Percentiles rank a stretch among this genome's conserved stretches.
These are phyloP conservation scores for Beauveria varroae DNA, from an alignment of 2,329 filamentous ascomycete genomes.

Conservation along the genomic window DNA sequence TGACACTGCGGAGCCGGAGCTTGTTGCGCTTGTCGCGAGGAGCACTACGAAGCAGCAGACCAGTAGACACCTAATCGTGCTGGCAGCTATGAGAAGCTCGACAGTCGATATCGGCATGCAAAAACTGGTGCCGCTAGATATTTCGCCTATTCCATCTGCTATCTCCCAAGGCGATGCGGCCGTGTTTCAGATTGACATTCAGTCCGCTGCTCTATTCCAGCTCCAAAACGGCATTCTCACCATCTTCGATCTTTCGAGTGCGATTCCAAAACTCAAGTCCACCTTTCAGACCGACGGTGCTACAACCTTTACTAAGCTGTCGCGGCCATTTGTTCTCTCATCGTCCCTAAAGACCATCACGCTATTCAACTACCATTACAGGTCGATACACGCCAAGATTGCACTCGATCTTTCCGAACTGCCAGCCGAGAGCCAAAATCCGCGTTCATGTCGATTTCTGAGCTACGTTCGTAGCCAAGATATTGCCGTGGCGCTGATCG, in stretches of 20 bases:
- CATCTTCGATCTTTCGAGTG: constrained; percentile 57
- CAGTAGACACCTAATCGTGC: constrained; percentile 24
- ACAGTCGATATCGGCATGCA: constrained; percentile 23
- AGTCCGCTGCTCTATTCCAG: constrained; percentile 56
- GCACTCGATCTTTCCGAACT: constrained; percentile 36
- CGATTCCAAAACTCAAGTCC: constrained; percentile 53
- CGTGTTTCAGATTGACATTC: constrained; percentile 51
- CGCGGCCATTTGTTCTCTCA: constrained; percentile 57
- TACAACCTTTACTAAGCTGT: constrained; percentile 58
- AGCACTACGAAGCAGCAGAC: constrained; percentile 23
- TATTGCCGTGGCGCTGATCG: constrained; percentile 56
- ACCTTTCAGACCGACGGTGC: constrained; percentile 43
- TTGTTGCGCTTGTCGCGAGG: constrained; percentile 45
- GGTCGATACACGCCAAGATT: constrained; percentile 47
- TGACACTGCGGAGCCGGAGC: constrained; percentile 37
- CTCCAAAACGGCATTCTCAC: constrained; percentile 45
- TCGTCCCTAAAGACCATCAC: constrained; percentile 48
- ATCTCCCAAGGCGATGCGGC: constrained; percentile 13
- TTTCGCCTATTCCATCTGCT: constrained; percentile 28
- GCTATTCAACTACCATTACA: constrained; percentile 64
- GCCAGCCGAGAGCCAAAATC: constrained; percentile 27
- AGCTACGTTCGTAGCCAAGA: constrained; percentile 60
- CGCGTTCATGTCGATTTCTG: constrained; percentile 37
- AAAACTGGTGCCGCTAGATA: constrained; percentile 31
- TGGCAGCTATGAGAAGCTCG: constrained; percentile 24